A percentile compares a stretch with the other conserved stretches of the same genome.
Evolutionary conservation across 2,329 filamentous ascomycete species (phyloP).

Genomic region (Hypoxylon sp.): DNA sequence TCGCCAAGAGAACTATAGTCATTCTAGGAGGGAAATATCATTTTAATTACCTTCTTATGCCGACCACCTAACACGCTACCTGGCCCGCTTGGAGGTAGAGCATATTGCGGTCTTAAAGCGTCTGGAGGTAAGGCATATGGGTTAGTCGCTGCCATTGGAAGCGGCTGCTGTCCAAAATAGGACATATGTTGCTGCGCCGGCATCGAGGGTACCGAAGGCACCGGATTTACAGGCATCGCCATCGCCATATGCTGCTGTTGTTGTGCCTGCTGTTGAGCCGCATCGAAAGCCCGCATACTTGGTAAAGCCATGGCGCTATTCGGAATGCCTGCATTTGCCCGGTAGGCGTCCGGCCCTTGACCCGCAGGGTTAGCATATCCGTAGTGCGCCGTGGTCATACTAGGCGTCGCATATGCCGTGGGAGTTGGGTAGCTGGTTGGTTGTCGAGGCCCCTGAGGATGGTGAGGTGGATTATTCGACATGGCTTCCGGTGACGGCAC

Average conservation of each 20-base stretch:
- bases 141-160: constrained; percentile 54
- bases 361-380: constrained; percentile 49
- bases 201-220: constrained; percentile 56
- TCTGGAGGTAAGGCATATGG: constrained; percentile 63
- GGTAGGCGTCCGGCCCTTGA: constrained; percentile 56
- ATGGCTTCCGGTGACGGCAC: constrained; percentile 49
- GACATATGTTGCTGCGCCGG: constrained; percentile 56
- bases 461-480: constrained; percentile 53
- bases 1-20: constrained; percentile 38
- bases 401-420: constrained; percentile 49
- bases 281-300: constrained; percentile 62
- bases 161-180: constrained; percentile 60
- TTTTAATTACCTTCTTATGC: constrained; percentile 68
- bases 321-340: constrained; percentile 51
- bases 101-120: constrained; percentile 61
- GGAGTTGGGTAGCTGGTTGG: constrained; percentile 50
- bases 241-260: constrained; percentile 57
- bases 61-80: constrained; percentile 64
- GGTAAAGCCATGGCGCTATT: constrained; percentile 58
- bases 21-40: constrained; percentile 19
- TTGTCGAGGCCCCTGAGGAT: constrained; percentile 50
- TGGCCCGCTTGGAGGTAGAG: constrained; percentile 64
- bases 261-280: constrained; percentile 53
- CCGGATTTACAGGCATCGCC: constrained; percentile 56
- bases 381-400: constrained; percentile 52